Conservation (phyloP, 257 asterid genomes). For the Primulina eburnea region DNA sequence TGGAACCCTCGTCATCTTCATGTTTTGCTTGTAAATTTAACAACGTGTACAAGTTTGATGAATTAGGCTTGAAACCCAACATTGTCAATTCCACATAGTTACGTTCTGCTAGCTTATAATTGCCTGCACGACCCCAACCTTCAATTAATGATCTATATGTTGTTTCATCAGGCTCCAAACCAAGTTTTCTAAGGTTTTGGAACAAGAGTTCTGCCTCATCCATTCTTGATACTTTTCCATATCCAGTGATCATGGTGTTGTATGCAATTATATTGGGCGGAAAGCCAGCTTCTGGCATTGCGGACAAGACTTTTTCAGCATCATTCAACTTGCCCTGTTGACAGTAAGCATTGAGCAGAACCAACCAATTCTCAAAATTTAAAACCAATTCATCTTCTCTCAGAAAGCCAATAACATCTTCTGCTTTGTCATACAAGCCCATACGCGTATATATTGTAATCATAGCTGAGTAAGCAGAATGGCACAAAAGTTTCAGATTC, state of each 20-base stretch:
- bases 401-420: slow-evolving; percentile 57
- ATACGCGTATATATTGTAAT: slow-evolving; percentile 71
- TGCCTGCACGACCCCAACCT: slow-evolving; percentile 85
- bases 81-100: slow-evolving; percentile 55
- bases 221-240: slow-evolving; percentile 69
- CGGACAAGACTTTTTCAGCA: slow-evolving; percentile 53
- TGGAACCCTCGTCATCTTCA: slow-evolving; percentile 56
- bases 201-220: slow-evolving; percentile 53
- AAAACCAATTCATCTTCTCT: slow-evolving; percentile 59
- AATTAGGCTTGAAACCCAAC: slow-evolving; percentile 64
- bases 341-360: slow-evolving; percentile 77
- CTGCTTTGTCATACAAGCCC: slow-evolving; percentile 70
- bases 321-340: slow-evolving; percentile 76
- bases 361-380: slow-evolving; percentile 80
- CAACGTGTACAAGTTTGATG: slow-evolving; percentile 74
- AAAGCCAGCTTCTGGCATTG: slow-evolving; percentile 66
- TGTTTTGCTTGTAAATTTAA: slow-evolving; percentile 75
- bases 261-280: slow-evolving; percentile 69
- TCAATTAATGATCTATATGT: slow-evolving; percentile 85
- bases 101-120: slow-evolving; percentile 45
- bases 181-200: slow-evolving; percentile 44
- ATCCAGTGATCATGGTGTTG: slow-evolving; percentile 84
- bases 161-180: slow-evolving; percentile 73
- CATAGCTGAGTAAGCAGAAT: slow-evolving; percentile 87
- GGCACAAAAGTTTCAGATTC: slow-evolving; percentile 50